These are phyloP conservation scores for Erodium moschatum DNA, from an alignment of 441 rosid genomes.

Conservation along the genomic window DNA sequence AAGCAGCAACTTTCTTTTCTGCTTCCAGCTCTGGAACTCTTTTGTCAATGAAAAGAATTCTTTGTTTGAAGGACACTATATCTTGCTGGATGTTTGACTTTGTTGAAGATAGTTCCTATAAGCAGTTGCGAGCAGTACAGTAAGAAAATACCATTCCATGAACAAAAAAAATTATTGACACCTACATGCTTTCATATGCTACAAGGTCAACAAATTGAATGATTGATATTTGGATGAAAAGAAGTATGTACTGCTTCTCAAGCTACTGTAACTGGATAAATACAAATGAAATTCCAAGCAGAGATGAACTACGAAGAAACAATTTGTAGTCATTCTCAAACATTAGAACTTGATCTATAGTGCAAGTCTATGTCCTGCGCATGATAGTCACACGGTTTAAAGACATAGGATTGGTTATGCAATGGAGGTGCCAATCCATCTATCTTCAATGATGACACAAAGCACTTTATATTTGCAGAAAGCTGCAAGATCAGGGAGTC, in stretches of 20 bases:
- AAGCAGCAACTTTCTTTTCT: conserved; percentile 82
- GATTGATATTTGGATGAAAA: neutral
- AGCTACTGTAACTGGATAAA: neutral
- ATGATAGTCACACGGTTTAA: neutral
- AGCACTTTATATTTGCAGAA: neutral
- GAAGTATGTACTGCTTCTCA: neutral
- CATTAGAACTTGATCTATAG: neutral
- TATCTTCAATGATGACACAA: neutral
- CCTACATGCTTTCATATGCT: neutral
- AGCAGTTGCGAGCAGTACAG: conserved; percentile 16
- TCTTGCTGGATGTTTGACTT: conserved; percentile 75
- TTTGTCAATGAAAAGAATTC: conserved; percentile 62
- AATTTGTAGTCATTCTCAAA: neutral
- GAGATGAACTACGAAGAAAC: neutral
- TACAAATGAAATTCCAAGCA: neutral
- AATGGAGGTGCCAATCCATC: neutral
- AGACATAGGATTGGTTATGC: neutral
- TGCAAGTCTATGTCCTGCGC: neutral
- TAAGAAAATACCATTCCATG: neutral
- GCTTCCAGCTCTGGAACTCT: conserved; percentile 73
- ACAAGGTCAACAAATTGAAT: neutral
- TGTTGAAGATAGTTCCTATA: conserved; percentile 61
- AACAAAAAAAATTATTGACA: neutral
- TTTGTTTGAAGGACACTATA: conserved; percentile 61
- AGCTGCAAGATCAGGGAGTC: neutral